These are phyloP conservation scores for Lactifluus piperatus DNA, from an alignment of 768 basidiomycete species.

Conservation along the genomic window DNA sequence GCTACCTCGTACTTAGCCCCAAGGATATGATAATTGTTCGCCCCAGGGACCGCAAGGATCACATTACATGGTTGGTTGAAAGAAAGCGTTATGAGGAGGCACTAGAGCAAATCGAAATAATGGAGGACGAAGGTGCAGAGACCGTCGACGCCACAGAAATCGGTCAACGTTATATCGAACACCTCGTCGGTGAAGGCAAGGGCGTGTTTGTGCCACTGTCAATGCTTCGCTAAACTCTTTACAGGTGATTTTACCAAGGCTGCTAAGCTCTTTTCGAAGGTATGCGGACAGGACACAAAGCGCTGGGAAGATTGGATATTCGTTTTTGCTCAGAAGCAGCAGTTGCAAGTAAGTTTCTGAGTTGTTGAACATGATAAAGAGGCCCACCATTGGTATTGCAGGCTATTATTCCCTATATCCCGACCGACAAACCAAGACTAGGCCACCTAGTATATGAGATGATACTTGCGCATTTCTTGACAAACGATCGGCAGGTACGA, in stretches of 20 bases:
- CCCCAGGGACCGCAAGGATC: slow-evolving; percentile 81
- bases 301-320: slow-evolving; percentile 98
- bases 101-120: slow-evolving; percentile 62
- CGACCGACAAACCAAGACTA: slow-evolving; percentile 73
- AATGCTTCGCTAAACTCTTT: background rate
- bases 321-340: slow-evolving; percentile 70
- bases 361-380: background rate
- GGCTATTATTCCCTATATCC: slow-evolving; percentile 85
- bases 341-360: slow-evolving; percentile 53
- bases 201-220: background rate
- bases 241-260: slow-evolving; percentile 68
- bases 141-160: slow-evolving; percentile 55
- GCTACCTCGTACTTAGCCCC: slow-evolving; percentile 82
- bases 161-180: slow-evolving; percentile 78
- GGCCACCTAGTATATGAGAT: slow-evolving; percentile 88
- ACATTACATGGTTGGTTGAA: slow-evolving; percentile 89
- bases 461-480: slow-evolving; percentile 81
- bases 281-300: slow-evolving; percentile 68
- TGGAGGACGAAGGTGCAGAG: slow-evolving; percentile 28
- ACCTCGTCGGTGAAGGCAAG: slow-evolving; percentile 75
- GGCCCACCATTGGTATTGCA: slow-evolving; percentile 25
- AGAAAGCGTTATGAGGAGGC: slow-evolving; percentile 84
- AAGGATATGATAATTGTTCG: slow-evolving; percentile 81
- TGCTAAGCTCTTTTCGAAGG: slow-evolving; percentile 74
- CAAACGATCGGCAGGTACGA: slow-evolving; percentile 62